Percentiles rank a stretch among this genome's conserved stretches.
Conservation (phyloP, 495 filamentous ascomycete genomes). For the Annulohypoxylon stygium region DNA sequence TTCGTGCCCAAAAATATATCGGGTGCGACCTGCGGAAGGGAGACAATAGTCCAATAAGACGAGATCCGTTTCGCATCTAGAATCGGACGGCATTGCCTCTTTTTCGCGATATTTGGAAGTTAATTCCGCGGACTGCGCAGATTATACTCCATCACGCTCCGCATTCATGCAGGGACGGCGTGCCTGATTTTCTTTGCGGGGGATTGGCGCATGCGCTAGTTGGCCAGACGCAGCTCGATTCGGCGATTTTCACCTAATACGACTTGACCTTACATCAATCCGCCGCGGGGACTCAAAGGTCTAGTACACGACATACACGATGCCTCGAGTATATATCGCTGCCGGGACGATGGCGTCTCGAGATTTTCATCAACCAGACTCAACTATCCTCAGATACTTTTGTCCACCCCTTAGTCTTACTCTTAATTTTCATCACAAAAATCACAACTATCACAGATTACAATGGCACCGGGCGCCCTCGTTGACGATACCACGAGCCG, state of each 20-base stretch:
- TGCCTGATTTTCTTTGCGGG: constrained; percentile 30
- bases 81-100: constrained; percentile 38
- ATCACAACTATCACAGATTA: constrained; percentile 14
- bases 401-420: constrained; percentile 7
- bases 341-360: constrained; percentile 12
- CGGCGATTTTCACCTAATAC: constrained; percentile 50
- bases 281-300: constrained; percentile 20
- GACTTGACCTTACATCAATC: constrained; percentile 11
- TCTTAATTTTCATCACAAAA: not conserved
- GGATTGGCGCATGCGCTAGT: constrained; percentile 26
- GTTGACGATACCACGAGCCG: constrained; percentile 54
- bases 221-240: constrained; percentile 25
- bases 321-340: constrained; percentile 25
- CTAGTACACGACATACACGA: constrained; percentile 39
- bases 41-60: constrained; percentile 11
- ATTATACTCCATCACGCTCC: constrained; percentile 13
- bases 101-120: constrained; percentile 20
- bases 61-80: not conserved
- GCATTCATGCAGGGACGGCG: not conserved
- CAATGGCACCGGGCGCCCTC: constrained; percentile 49
- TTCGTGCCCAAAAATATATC: not conserved
- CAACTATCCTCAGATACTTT: not conserved
- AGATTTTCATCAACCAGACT: not conserved
- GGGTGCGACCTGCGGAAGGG: constrained; percentile 1
- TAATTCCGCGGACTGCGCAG: constrained; percentile 7